Evolutionary conservation across 805 yeast species (phyloP).

Genomic region (Candida bentonensis): DNA sequence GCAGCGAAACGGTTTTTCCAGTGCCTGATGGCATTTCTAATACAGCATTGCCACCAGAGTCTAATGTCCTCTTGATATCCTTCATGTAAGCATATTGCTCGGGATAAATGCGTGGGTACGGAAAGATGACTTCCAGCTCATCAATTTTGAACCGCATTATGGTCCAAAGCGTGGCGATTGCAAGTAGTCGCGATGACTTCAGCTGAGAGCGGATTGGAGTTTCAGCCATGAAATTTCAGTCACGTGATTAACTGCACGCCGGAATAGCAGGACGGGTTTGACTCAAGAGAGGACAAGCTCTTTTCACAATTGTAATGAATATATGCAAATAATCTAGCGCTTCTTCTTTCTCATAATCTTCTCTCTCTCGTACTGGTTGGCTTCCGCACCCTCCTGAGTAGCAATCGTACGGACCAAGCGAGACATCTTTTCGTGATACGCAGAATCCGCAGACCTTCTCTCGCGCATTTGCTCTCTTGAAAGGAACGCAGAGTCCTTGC

Average conservation of each 20-base stretch:
- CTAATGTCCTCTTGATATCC: slow-evolving; percentile 83
- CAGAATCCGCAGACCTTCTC: slow-evolving; percentile 60
- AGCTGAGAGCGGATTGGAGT: too few species aligned
- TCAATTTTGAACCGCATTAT: slow-evolving; percentile 68
- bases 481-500: slow-evolving; percentile 76
- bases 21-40: slow-evolving; percentile 99
- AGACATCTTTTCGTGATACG: slow-evolving; percentile 83
- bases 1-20: slow-evolving; percentile 87
- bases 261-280: too few species aligned
- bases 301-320: too few species aligned
- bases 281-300: too few species aligned
- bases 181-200: too few species aligned
- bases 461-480: slow-evolving; percentile 74
- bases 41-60: slow-evolving; percentile 93
- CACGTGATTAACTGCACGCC: too few species aligned
- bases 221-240: too few species aligned
- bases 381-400: slow-evolving; percentile 90
- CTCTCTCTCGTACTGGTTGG: slow-evolving; percentile 83
- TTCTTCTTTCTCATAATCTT: slow-evolving; percentile 39
- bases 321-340: background rate
- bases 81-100: slow-evolving; percentile 98
- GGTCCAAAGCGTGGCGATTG: background rate
- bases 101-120: slow-evolving; percentile 93
- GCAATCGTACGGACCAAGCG: slow-evolving; percentile 72
- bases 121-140: slow-evolving; percentile 89